These are phyloP conservation scores for Trichocomaceae sp. DNA, from an alignment of 2,329 filamentous ascomycete genomes.

Conservation along the genomic window DNA sequence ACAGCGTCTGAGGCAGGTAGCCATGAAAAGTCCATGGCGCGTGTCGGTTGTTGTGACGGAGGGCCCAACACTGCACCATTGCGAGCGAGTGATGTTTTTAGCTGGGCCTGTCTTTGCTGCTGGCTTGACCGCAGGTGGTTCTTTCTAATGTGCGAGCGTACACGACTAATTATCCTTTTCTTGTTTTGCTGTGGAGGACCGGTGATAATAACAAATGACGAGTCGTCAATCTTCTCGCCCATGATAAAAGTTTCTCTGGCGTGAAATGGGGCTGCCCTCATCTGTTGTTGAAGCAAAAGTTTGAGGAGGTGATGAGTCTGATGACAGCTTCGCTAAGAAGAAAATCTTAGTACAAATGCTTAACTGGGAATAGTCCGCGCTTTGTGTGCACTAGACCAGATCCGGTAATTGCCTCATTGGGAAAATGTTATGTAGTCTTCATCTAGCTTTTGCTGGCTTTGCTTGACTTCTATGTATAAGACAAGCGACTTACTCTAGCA, in stretches of 20 bases:
- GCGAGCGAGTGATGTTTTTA: neutral
- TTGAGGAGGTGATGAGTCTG: no score
- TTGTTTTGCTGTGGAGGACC: slow-evolving; percentile 16
- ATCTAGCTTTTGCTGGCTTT: neutral
- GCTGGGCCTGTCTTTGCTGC: neutral
- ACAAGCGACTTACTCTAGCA: neutral
- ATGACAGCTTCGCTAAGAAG: neutral
- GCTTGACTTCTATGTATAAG: neutral
- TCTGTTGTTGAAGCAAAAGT: neutral
- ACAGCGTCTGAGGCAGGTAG: slow-evolving; percentile 14
- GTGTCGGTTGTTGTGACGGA: neutral
- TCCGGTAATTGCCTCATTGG: neutral
- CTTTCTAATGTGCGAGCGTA: slow-evolving; percentile 17
- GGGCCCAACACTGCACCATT: neutral
- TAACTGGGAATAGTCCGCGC: neutral
- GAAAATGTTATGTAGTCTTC: neutral
- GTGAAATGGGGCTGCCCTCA: neutral
- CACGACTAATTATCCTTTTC: slow-evolving; percentile 15
- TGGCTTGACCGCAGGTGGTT: neutral
- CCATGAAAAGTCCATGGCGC: slow-evolving; percentile 11
- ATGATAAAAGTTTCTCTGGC: neutral
- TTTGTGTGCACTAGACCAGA: neutral
- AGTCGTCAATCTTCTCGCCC: neutral
- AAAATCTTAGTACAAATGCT: neutral
- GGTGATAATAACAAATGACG: slow-evolving; percentile 17